Percentiles rank a stretch among this genome's conserved stretches.
phyloP scores from a whole-genome alignment of 306 rosid species.

The Prunus kanzakura region DNA sequence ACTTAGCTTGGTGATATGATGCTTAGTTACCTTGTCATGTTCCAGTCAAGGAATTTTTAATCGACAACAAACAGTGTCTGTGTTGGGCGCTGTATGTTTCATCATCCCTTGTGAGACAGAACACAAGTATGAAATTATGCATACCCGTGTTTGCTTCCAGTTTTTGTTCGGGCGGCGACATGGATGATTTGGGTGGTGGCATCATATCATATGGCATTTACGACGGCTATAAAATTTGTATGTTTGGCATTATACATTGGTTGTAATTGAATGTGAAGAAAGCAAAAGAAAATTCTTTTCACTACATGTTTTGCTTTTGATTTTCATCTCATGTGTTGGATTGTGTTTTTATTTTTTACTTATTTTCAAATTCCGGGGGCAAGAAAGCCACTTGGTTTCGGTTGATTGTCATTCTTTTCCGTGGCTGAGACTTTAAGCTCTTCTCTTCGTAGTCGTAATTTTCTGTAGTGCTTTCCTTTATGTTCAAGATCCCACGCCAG shows the following conservation, averaged over 20 bases:
- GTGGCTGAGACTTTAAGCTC: too few species aligned
- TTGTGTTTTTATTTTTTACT: not conserved
- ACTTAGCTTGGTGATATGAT: slow-evolving; percentile 16
- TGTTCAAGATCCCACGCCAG: too few species aligned
- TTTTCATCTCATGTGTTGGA: not conserved
- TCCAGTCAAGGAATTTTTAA: slow-evolving; percentile 22
- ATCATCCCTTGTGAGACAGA: slow-evolving; percentile 6
- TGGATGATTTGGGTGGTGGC: slow-evolving; percentile 32
- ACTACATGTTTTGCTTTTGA: not conserved
- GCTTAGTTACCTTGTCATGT: slow-evolving; percentile 6
- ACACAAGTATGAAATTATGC: slow-evolving; percentile 6
- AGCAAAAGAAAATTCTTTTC: slow-evolving; percentile 14
- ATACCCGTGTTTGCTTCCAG: slow-evolving; percentile 30
- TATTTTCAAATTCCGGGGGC: not conserved
- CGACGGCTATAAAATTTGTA: slow-evolving; percentile 27
- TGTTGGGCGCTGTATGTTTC: slow-evolving; percentile 9
- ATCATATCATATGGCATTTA: slow-evolving; percentile 19
- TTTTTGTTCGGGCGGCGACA: slow-evolving; percentile 42
- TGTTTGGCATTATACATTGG: slow-evolving; percentile 24
- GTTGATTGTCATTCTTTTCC: too few species aligned
- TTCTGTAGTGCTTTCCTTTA: too few species aligned
- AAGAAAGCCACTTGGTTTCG: too few species aligned
- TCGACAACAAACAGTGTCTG: not conserved
- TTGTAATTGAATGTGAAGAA: slow-evolving; percentile 27
- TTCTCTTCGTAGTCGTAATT: too few species aligned